phyloP scores from a whole-genome alignment of 1,284 basidiomycete genomes.

The Pseudozyma hubeiensis region DNA sequence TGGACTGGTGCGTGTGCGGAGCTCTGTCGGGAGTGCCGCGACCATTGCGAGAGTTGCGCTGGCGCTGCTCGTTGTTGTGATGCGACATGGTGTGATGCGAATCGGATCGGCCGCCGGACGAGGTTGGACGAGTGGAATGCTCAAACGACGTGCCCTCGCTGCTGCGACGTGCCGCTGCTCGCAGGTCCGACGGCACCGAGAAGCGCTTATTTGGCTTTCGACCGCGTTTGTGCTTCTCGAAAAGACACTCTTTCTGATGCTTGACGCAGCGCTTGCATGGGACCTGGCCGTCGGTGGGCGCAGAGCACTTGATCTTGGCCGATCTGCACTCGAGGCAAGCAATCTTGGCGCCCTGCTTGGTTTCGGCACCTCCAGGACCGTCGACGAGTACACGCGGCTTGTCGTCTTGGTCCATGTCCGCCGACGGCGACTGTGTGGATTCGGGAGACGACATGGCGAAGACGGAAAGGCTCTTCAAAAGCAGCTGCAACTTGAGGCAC shows the following conservation, averaged over 20 bases:
- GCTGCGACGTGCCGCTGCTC: conserved; percentile 22
- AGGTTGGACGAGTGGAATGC: conserved; percentile 18
- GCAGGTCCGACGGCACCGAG: conserved; percentile 47
- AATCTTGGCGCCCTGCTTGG: conserved; percentile 60
- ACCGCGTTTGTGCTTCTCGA: conserved; percentile 60
- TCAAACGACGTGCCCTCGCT: conserved; percentile 27
- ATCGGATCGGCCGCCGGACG: conserved; percentile 26
- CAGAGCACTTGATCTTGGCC: conserved; percentile 60
- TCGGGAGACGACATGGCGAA: conserved; percentile 28
- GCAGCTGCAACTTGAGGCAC: background rate
- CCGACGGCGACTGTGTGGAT: conserved; percentile 23
- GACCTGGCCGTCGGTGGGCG: conserved; percentile 58
- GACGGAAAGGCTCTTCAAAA: background rate
- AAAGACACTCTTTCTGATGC: conserved; percentile 57
- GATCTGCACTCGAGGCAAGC: conserved; percentile 58
- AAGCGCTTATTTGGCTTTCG: conserved; percentile 57
- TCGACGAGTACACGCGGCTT: conserved; percentile 57
- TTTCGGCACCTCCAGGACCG: conserved; percentile 57
- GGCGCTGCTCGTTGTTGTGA: conserved; percentile 4
- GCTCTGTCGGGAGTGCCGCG: conserved; percentile 27
- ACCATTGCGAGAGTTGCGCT: conserved; percentile 22
- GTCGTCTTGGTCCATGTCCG: conserved; percentile 35
- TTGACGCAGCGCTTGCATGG: conserved; percentile 59
- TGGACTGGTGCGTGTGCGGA: conserved; percentile 23
- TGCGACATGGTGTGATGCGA: conserved; percentile 11